Evolutionary conservation across 768 basidiomycete genomes (phyloP).

Genomic region (Lenzites betulinus): DNA sequence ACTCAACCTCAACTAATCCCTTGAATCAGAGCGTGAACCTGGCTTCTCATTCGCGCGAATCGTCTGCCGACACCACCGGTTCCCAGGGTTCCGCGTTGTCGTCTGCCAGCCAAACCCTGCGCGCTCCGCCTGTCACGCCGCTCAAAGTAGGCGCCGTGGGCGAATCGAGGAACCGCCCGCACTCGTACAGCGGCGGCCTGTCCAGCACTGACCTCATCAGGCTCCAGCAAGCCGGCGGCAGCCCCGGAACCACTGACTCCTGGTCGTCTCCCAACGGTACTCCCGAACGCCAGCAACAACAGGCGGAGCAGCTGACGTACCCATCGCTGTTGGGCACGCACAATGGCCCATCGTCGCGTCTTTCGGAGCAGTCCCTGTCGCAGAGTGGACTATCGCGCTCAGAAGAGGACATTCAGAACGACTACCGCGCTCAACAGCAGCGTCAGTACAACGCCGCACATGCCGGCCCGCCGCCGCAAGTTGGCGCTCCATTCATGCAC

Average conservation of each 20-base stretch:
- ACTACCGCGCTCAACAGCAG: constrained; percentile 61
- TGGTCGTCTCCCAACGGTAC: constrained; percentile 32
- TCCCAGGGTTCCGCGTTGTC: constrained; percentile 59
- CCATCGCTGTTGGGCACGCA: constrained; percentile 62
- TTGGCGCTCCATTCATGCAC: constrained; percentile 43
- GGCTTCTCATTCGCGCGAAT: constrained; percentile 74
- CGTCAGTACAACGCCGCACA: constrained; percentile 52
- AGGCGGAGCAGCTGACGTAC: constrained; percentile 48
- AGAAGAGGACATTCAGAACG: constrained; percentile 43
- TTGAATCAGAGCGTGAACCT: constrained; percentile 66
- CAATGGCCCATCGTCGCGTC: constrained; percentile 37
- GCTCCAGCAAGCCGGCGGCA: constrained; percentile 63
- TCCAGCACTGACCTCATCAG: constrained; percentile 75
- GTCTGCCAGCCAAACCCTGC: constrained; percentile 55
- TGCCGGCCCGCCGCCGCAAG: constrained; percentile 42
- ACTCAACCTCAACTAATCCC: constrained; percentile 65
- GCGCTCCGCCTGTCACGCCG: constrained; percentile 48
- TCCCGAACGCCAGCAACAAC: constrained; percentile 30
- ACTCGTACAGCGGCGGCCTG: constrained; percentile 79
- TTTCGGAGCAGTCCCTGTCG: constrained; percentile 55
- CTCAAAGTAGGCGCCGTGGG: constrained; percentile 52
- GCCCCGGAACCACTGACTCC: constrained; percentile 32
- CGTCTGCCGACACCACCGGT: constrained; percentile 75
- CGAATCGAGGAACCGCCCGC: constrained; percentile 76
- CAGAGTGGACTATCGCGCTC: constrained; percentile 24